A percentile compares a stretch with the other conserved stretches of the same genome.
Evolutionary conservation across 441 rosid genomes (phyloP).

Genomic region (Daphne laureola): DNA sequence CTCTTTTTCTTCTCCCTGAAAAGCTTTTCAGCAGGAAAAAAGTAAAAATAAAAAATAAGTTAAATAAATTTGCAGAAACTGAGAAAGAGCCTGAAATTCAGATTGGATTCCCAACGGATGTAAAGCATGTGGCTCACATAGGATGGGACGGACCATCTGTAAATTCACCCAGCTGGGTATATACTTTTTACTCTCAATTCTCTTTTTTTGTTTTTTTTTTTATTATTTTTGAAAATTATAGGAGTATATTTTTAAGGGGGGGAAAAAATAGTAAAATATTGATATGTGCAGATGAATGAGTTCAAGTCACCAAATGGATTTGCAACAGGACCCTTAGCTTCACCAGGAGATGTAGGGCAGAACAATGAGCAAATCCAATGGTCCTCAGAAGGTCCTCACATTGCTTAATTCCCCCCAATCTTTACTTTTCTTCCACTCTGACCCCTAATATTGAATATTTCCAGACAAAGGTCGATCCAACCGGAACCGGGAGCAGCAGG

Average conservation of each 20-base stretch:
- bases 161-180: conserved; percentile 73
- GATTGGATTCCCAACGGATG: conserved; percentile 87
- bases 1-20: not conserved
- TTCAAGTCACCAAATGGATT: conserved; percentile 28
- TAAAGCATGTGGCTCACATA: conserved; percentile 91
- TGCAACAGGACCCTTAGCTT: conserved; percentile 22
- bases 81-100: conserved; percentile 76
- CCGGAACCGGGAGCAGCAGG: conserved; percentile 26
- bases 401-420: not conserved
- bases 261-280: no score
- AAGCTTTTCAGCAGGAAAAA: no score
- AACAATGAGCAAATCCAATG: conserved; percentile 24
- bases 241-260: not conserved
- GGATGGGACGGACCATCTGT: conserved; percentile 87
- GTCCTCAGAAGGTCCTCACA: conserved; percentile 35
- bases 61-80: conserved; percentile 37
- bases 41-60: no score
- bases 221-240: no score
- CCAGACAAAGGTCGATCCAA: conserved; percentile 6
- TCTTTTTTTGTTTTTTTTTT: no score
- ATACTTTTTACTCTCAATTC: not conserved
- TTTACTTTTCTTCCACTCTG: not conserved
- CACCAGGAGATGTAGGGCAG: conserved; percentile 13
- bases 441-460: not conserved
- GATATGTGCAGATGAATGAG: conserved; percentile 59